phyloP scores from a whole-genome alignment of 495 filamentous ascomycete species.

The Penicillium maclennaniae region DNA sequence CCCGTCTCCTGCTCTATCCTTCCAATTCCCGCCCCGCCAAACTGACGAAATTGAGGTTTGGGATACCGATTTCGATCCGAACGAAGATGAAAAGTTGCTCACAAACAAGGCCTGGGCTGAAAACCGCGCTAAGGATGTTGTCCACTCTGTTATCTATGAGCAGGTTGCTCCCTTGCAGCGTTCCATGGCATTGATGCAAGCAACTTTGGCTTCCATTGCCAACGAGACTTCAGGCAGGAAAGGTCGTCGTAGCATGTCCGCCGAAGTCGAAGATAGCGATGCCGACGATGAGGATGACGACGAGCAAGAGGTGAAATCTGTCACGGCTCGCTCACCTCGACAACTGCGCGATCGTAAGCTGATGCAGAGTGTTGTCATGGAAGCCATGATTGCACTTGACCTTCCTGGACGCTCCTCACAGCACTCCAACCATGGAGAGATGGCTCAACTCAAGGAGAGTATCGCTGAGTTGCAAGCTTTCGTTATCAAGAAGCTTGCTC shows the following conservation, averaged over 20 bases:
- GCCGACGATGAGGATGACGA: slow-evolving; percentile 93
- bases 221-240: slow-evolving; percentile 35
- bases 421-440: slow-evolving; percentile 35
- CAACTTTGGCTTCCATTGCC: slow-evolving; percentile 53
- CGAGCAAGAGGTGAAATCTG: slow-evolving; percentile 41
- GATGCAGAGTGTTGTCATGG: slow-evolving; percentile 72
- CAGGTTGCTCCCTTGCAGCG: slow-evolving; percentile 75
- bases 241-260: slow-evolving; percentile 54
- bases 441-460: slow-evolving; percentile 52
- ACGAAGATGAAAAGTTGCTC: slow-evolving; percentile 75
- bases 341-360: slow-evolving; percentile 70
- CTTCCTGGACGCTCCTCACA: slow-evolving; percentile 29
- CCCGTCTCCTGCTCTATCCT: not conserved
- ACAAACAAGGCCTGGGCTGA: slow-evolving; percentile 79
- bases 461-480: slow-evolving; percentile 56
- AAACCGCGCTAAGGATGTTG: slow-evolving; percentile 76
- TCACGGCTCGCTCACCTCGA: slow-evolving; percentile 54
- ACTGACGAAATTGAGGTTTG: slow-evolving; percentile 69
- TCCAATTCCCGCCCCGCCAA: slow-evolving; percentile 27
- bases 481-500: slow-evolving; percentile 35
- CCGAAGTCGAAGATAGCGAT: slow-evolving; percentile 72
- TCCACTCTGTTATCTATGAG: slow-evolving; percentile 72
- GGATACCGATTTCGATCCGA: slow-evolving; percentile 79
- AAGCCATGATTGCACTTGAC: slow-evolving; percentile 65
- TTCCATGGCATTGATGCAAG: slow-evolving; percentile 69